Conservation (phyloP, 1,284 basidiomycete species). For the Malassezia sp. region DNA sequence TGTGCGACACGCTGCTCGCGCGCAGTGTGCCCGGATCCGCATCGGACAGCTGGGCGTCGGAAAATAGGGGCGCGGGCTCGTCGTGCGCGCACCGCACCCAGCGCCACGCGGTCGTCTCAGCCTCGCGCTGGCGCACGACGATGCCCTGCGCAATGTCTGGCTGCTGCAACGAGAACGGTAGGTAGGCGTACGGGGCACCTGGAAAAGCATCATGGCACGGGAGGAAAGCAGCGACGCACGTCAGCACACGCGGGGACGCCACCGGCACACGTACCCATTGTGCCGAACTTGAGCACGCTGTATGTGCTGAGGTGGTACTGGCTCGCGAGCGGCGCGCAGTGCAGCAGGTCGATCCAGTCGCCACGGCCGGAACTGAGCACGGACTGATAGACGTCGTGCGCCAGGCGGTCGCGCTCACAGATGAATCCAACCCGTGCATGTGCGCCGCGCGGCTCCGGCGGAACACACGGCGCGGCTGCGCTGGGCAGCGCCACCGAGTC, state of each 20-base stretch:
- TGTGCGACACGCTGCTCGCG: too few relatives aligned
- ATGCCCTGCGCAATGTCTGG: slow-evolving; percentile 24
- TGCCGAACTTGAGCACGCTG: slow-evolving; percentile 35
- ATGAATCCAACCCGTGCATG: neutral
- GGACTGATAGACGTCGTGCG: slow-evolving; percentile 23
- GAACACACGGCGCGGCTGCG: too few relatives aligned
- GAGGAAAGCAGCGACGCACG: too few relatives aligned
- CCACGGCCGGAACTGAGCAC: slow-evolving; percentile 21
- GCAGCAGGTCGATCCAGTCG: slow-evolving; percentile 36
- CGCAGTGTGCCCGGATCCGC: too few relatives aligned
- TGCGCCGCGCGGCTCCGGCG: too few relatives aligned
- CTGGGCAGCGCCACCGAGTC: too few relatives aligned
- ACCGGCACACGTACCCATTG: slow-evolving; percentile 10
- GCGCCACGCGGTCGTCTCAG: slow-evolving; percentile 21
- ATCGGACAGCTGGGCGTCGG: too few relatives aligned
- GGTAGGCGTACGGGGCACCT: slow-evolving; percentile 39
- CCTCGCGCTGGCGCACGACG: slow-evolving; percentile 22
- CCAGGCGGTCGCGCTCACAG: slow-evolving; percentile 24
- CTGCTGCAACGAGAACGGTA: slow-evolving; percentile 39
- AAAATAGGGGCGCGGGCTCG: too few relatives aligned
- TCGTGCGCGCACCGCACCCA: slow-evolving; percentile 16
- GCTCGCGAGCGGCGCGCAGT: slow-evolving; percentile 34
- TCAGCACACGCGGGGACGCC: too few relatives aligned
- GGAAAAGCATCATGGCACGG: neutral
- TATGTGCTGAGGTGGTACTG: slow-evolving; percentile 42